phyloP scores from a whole-genome alignment of 1,139 yeast species.

The Geotrichum siamense region DNA sequence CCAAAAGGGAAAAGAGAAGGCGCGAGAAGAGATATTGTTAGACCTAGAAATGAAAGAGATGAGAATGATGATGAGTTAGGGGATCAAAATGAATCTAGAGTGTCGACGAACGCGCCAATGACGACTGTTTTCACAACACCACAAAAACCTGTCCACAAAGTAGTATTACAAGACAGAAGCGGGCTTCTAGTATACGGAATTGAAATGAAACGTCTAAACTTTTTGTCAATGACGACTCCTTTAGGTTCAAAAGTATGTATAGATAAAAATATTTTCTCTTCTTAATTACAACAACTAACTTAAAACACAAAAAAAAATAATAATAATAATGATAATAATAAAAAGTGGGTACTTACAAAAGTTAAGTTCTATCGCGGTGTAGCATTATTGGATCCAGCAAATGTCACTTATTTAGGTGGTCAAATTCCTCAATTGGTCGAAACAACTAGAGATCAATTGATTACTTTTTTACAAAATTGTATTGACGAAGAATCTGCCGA shows the following conservation, averaged over 20 bases:
- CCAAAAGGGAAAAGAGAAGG: constrained; percentile 1
- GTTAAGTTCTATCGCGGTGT: constrained; percentile 14
- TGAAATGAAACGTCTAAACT: constrained; percentile 22
- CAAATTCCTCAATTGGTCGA: constrained; percentile 5
- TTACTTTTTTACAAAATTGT: constrained; percentile 7
- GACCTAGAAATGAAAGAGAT: constrained; percentile 3
- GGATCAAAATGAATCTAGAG: neutral
- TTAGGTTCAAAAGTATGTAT: constrained; percentile 21
- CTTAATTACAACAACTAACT: neutral
- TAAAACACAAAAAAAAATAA: neutral
- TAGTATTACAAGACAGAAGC: constrained; percentile 24
- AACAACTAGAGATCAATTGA: constrained; percentile 4
- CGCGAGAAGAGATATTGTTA: constrained; percentile 7
- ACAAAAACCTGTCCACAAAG: constrained; percentile 19
- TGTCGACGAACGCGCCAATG: neutral
- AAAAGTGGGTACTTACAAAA: constrained; percentile 6
- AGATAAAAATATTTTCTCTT: neutral
- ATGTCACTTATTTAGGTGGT: constrained; percentile 12
- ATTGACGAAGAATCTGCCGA: neutral
- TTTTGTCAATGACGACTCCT: constrained; percentile 18
- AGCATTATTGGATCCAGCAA: constrained; percentile 13
- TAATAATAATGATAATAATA: neutral
- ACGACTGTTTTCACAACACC: constrained; percentile 11
- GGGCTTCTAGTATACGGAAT: constrained; percentile 26
- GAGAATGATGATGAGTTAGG: neutral